A percentile compares a stretch with the other conserved stretches of the same genome.
phyloP scores from a whole-genome alignment of 495 filamentous ascomycete genomes.

The Annulohypoxylon bovei region DNA sequence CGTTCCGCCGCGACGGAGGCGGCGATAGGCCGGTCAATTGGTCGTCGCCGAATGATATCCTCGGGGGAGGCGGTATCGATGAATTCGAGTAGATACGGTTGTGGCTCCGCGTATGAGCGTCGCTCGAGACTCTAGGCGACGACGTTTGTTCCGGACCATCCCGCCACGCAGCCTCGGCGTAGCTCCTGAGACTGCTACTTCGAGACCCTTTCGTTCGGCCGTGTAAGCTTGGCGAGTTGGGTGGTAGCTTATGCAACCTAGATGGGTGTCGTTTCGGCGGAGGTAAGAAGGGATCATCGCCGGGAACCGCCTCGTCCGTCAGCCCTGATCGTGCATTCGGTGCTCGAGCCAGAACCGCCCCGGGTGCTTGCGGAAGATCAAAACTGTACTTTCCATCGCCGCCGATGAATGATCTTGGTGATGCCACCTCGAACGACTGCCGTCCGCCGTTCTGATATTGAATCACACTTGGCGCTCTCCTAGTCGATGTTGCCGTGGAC shows the following conservation, averaged over 20 bases:
- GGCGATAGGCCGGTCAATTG: conserved; percentile 51
- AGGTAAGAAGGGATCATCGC: conserved; percentile 57
- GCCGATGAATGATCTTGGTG: conserved; percentile 48
- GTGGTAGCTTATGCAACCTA: conserved; percentile 55
- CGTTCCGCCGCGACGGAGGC: conserved; percentile 49
- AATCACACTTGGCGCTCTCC: conserved; percentile 57
- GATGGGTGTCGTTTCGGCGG: conserved; percentile 53
- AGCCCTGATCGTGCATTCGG: conserved; percentile 60
- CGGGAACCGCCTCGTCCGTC: conserved; percentile 60
- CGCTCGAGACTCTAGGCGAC: conserved; percentile 32
- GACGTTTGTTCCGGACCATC: conserved; percentile 32
- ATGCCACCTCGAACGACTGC: conserved; percentile 49
- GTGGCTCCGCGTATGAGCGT: conserved; percentile 29
- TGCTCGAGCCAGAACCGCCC: conserved; percentile 54
- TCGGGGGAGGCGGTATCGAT: conserved; percentile 54
- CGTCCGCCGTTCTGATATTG: conserved; percentile 52
- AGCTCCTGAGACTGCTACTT: conserved; percentile 53
- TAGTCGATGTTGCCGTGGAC: conserved; percentile 49
- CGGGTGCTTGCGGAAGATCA: conserved; percentile 56
- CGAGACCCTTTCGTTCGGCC: conserved; percentile 51
- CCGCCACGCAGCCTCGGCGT: conserved; percentile 46
- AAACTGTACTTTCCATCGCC: conserved; percentile 48
- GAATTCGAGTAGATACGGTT: conserved; percentile 55
- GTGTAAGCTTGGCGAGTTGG: conserved; percentile 46
- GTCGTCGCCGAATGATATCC: conserved; percentile 51